Percentiles rank a stretch among this genome's conserved stretches.
Conservation (phyloP, 805 yeast species). For the Kodamaea hsintzibuensis region DNA sequence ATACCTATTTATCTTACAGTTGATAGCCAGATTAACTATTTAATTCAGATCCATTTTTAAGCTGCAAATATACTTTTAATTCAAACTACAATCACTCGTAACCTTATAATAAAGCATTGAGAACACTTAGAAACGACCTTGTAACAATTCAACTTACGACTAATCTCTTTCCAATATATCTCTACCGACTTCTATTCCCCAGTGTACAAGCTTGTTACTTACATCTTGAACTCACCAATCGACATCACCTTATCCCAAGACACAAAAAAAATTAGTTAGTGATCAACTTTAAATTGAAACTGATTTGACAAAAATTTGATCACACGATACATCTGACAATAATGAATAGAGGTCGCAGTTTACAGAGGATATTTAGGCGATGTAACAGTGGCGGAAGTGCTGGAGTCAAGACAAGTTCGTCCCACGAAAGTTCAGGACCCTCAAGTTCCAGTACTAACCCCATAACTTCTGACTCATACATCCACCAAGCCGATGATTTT, state of each 20-base stretch:
- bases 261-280: neutral
- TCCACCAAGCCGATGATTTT: constrained; percentile 31
- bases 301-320: neutral
- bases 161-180: too few species aligned
- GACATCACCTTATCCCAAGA: neutral
- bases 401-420: neutral
- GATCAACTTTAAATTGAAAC: neutral
- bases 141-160: too few species aligned
- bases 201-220: too few species aligned
- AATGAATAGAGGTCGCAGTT: neutral
- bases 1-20: too few species aligned
- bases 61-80: too few species aligned
- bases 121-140: too few species aligned
- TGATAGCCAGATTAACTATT: too few species aligned
- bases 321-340: neutral
- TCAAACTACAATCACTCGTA: too few species aligned
- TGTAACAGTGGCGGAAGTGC: neutral
- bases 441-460: neutral
- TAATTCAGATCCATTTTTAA: too few species aligned
- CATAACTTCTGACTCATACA: constrained; percentile 31
- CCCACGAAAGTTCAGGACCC: neutral
- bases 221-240: too few species aligned
- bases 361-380: neutral
- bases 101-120: too few species aligned
- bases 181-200: too few species aligned